Percentiles rank a stretch among this genome's conserved stretches.
Conservation (phyloP, 2,329 filamentous ascomycete genomes). For the Fusarium sp. region DNA sequence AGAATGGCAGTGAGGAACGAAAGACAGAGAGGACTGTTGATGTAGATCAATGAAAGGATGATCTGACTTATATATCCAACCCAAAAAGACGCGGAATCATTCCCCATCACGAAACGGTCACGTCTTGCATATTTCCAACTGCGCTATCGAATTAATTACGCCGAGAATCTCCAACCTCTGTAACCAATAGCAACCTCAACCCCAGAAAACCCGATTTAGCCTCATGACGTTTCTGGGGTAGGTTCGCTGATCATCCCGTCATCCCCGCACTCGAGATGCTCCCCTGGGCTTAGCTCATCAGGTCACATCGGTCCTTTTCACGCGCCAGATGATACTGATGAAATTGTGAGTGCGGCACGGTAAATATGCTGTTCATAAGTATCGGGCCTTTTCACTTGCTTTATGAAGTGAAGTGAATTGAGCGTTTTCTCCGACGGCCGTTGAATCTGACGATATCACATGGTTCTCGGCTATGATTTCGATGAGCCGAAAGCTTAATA, state of each 20-base stretch:
- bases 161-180: not conserved
- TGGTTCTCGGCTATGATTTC: not conserved
- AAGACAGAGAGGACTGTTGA: not conserved
- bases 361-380: not conserved
- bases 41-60: no score
- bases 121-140: not conserved
- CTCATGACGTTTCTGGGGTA: conserved; percentile 21
- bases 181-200: not conserved
- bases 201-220: conserved; percentile 6
- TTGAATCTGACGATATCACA: not conserved
- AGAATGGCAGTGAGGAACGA: not conserved
- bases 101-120: not conserved
- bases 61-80: not conserved
- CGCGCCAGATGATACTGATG: not conserved
- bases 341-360: not conserved
- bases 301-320: conserved; percentile 26
- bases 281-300: conserved; percentile 12
- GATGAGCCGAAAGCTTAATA: not conserved
- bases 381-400: conserved; percentile 12
- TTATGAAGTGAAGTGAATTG: not conserved
- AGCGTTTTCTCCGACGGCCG: not conserved
- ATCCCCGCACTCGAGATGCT: conserved; percentile 20
- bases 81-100: not conserved
- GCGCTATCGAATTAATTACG: conserved; percentile 6
- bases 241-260: not conserved